Percentiles rank a stretch among this genome's conserved stretches.
These are phyloP conservation scores for Calocera viscosa DNA, from an alignment of 768 basidiomycete species.

Conservation along the genomic window DNA sequence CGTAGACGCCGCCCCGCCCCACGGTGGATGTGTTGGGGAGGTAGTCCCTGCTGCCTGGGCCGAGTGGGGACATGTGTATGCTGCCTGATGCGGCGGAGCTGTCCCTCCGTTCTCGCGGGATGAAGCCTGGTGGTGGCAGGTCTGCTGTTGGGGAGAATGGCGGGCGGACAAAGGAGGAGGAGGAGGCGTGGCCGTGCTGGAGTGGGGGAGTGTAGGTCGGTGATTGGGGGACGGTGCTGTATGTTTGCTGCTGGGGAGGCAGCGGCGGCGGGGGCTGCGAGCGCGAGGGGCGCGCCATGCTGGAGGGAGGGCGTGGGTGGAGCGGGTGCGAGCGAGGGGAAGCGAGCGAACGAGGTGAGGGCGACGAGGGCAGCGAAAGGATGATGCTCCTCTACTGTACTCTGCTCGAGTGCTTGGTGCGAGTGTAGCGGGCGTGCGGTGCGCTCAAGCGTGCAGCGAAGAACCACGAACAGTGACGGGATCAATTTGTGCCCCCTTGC, in stretches of 20 bases:
- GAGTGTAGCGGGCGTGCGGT: too few species aligned
- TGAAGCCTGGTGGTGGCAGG: not conserved
- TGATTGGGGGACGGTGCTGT: not conserved
- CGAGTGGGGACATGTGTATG: constrained; percentile 3
- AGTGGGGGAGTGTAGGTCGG: constrained; percentile 1
- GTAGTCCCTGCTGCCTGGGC: not conserved
- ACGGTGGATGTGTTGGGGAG: not conserved
- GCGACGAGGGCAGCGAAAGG: not conserved
- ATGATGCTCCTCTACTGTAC: not conserved
- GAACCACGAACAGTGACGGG: not conserved
- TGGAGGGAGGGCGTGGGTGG: not conserved
- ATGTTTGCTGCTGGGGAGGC: not conserved
- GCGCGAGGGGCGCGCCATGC: not conserved
- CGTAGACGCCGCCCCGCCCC: not conserved
- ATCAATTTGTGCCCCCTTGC: not conserved
- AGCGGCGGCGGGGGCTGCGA: not conserved
- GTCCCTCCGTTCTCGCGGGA: not conserved
- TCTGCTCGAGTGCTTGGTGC: too few species aligned
- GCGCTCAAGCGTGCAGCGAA: not conserved
- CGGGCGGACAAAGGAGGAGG: not conserved
- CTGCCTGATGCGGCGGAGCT: not conserved
- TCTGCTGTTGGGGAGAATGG: constrained; percentile 1
- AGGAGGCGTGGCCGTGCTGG: not conserved
- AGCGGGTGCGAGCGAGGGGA: not conserved
- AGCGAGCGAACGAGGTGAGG: not conserved